phyloP scores from a whole-genome alignment of 306 rosid species.

The Trifolium pratense region DNA sequence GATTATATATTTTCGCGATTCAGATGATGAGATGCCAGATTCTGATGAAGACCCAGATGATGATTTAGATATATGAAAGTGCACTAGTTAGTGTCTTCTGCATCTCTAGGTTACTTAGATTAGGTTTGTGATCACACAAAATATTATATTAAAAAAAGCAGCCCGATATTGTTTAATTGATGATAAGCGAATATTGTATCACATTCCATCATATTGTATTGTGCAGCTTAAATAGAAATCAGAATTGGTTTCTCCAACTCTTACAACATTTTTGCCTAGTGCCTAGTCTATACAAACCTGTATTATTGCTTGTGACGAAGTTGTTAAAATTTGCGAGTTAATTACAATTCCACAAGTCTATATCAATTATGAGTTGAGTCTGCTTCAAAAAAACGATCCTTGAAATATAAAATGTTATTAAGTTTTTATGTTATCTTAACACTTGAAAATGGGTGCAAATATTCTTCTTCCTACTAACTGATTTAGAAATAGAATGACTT shows the following conservation, averaged over 20 bases:
- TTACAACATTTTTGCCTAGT: neutral
- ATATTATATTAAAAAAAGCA: neutral
- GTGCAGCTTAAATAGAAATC: slow-evolving; percentile 26
- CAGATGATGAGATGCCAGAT: slow-evolving; percentile 98
- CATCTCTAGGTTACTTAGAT: slow-evolving; percentile 6
- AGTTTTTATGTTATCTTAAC: too few species aligned
- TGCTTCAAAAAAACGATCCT: too few species aligned
- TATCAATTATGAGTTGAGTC: too few species aligned
- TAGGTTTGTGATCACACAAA: slow-evolving; percentile 28
- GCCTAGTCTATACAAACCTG: neutral
- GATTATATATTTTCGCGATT: slow-evolving; percentile 87
- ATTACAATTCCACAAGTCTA: too few species aligned
- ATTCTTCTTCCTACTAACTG: too few species aligned
- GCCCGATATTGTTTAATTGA: neutral
- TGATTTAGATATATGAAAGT: slow-evolving; percentile 81
- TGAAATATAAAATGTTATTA: too few species aligned
- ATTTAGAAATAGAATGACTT: too few species aligned
- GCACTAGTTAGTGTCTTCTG: slow-evolving; percentile 24
- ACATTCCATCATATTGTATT: slow-evolving; percentile 19
- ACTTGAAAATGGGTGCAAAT: too few species aligned
- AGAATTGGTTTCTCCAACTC: neutral
- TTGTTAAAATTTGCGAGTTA: too few species aligned
- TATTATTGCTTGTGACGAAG: too few species aligned
- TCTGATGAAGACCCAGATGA: slow-evolving; percentile 99
- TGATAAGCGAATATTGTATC: slow-evolving; percentile 21